Evolutionary conservation across 371 early-diverging fungal species (phyloP).

Genomic region (Batkoa obscura): DNA sequence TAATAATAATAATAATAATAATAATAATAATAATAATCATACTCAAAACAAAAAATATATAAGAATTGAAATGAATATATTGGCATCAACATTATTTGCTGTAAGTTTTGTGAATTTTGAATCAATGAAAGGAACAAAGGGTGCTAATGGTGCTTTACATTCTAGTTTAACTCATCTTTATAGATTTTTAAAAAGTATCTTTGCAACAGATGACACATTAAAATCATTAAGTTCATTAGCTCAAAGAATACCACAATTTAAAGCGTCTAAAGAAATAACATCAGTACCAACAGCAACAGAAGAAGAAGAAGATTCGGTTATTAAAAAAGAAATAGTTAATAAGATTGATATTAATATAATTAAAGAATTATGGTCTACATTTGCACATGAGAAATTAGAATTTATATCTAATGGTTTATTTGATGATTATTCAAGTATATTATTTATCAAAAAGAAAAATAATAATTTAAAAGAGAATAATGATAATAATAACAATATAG

Average conservation of each 20-base stretch:
- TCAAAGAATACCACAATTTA: constrained; percentile 4
- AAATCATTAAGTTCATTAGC: constrained; percentile 10
- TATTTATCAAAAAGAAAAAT: background rate
- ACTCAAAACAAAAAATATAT: constrained; percentile 18
- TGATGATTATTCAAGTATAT: constrained; percentile 3
- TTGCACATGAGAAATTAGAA: constrained; percentile 4
- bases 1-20: no score
- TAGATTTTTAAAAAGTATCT: constrained; percentile 32
- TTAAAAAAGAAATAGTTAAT: background rate
- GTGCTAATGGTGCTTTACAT: constrained; percentile 27
- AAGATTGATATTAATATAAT: constrained; percentile 6
- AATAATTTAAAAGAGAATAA: no score
- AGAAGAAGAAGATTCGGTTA: background rate
- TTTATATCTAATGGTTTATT: constrained; percentile 5
- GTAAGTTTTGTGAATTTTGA: constrained; percentile 29
- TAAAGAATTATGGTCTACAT: constrained; percentile 8
- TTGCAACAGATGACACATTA: constrained; percentile 45
- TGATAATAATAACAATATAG: no score
- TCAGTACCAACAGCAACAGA: no score
- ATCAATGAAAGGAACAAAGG: constrained; percentile 16
- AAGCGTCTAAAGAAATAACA: constrained; percentile 1
- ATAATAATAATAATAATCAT: no score
- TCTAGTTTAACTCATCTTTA: constrained; percentile 45
- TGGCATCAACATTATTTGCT: constrained; percentile 37
- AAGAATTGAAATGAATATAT: constrained; percentile 32